A percentile compares a stretch with the other conserved stretches of the same genome.
Conservation (phyloP, 2,329 filamentous ascomycete genomes). For the Lachnellula subtilissima region DNA sequence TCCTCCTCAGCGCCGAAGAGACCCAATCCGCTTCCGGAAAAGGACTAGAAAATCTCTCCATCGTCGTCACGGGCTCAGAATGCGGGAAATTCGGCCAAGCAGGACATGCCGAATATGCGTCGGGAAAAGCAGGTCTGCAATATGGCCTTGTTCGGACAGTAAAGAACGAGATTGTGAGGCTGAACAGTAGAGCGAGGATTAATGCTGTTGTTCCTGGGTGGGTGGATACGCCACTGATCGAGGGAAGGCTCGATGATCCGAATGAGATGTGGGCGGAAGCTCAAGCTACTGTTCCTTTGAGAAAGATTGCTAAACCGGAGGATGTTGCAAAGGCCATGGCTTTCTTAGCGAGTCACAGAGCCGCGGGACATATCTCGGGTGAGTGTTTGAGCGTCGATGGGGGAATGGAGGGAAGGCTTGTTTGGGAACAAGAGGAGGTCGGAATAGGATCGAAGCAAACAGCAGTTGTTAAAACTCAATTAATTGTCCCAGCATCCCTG, state of each 20-base stretch:
- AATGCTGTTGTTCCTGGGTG: constrained; percentile 83
- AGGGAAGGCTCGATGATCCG: constrained; percentile 45
- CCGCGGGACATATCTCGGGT: constrained; percentile 50
- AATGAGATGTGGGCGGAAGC: constrained; percentile 45
- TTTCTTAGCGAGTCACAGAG: constrained; percentile 67
- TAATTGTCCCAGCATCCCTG: constrained; percentile 1
- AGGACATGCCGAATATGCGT: constrained; percentile 42
- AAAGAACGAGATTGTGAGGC: constrained; percentile 49
- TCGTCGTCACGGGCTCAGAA: constrained; percentile 50
- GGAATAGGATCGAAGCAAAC: neutral
- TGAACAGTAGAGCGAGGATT: constrained; percentile 54
- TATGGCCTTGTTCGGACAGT: constrained; percentile 48
- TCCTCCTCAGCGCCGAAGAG: constrained; percentile 40
- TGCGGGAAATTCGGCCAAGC: constrained; percentile 34
- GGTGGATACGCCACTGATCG: constrained; percentile 60
- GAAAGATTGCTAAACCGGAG: constrained; percentile 59
- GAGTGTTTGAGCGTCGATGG: constrained; percentile 48
- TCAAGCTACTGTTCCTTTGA: constrained; percentile 53
- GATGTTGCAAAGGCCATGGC: constrained; percentile 74
- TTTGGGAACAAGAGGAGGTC: constrained; percentile 40
- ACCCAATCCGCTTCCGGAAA: constrained; percentile 33
- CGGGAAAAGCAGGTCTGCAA: constrained; percentile 46
- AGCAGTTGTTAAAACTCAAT: constrained; percentile 4
- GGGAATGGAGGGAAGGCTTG: constrained; percentile 41
- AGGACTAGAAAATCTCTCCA: constrained; percentile 45